Evolutionary conservation across 768 basidiomycete genomes (phyloP), one percentile per base, ranked within the genome.

Genomic region (Leccinum boreale): DNA sequence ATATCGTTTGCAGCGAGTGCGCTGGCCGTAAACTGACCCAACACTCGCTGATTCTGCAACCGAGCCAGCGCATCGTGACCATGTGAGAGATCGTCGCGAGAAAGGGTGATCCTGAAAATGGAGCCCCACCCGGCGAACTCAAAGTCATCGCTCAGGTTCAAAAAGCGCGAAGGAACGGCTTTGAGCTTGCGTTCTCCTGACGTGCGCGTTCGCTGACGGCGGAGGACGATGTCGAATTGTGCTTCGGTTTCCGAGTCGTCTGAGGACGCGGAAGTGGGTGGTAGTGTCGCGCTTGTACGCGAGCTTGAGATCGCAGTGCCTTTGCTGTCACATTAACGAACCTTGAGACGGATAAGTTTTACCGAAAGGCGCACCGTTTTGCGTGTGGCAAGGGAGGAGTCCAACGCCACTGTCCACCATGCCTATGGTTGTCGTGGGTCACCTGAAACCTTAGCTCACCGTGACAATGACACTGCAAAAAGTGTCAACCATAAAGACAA

Each of bases 51-150:
- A n/a, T 71, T 65, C 19, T 65, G 67, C 14, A 74, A 52, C 49
- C 60, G 53, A 68, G 66, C 17, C 75, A 73, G 35, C 61, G 69
- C 47, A 56, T 67, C 29, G 64, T 70, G 33, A 66, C 85, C 51
- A 53, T 68, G 57, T 3, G 63, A 55, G 47, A 74, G 62, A 48
- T 87, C 82, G 4, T 79, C 75, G 1, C 55, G 58, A 1, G 74
- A 69, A 11, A 90, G 75, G 19, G 75, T 74, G 1, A 88, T 62
- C 56, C 76, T 74, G 6, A 71, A 70, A 17, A 83, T 66, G 5
- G 81, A 78, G 2, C 86, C 87, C 86, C 87, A 88, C 4, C 87
- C 87, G 1, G 88, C 82, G 62, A 90, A 90, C 62, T 88, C 86
- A 59, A 87, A 87, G 39, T 83, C 78, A 63, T 83, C 81, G 14